Conservation (phyloP, 805 yeast species). For the Starmerella apicola region DNA sequence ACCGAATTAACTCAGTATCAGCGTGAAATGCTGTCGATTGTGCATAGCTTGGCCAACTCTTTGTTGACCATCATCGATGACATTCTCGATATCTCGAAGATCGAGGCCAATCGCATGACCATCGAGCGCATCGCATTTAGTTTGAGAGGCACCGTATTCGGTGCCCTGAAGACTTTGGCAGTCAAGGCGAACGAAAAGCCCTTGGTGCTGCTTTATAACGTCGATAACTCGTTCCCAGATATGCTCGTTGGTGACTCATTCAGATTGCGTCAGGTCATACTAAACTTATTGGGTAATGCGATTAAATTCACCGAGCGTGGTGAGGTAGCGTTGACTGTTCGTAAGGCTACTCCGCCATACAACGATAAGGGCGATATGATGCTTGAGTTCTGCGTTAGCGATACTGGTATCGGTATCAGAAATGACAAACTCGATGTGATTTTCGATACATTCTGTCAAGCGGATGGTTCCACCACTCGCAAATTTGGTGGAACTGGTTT, state of each 20-base stretch:
- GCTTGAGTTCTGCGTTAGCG: constrained; percentile 76
- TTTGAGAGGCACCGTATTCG: constrained; percentile 75
- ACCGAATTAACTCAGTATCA: constrained; percentile 85
- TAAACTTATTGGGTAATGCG: constrained; percentile 80
- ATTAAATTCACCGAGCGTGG: constrained; percentile 78
- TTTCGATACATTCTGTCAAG: constrained; percentile 84
- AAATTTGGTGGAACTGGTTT: constrained; percentile 90
- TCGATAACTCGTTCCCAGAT: constrained; percentile 80
- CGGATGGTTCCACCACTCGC: constrained; percentile 86
- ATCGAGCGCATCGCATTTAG: constrained; percentile 82
- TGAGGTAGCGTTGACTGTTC: constrained; percentile 63
- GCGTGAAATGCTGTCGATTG: constrained; percentile 82
- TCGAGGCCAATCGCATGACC: constrained; percentile 88
- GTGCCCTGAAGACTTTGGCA: constrained; percentile 78
- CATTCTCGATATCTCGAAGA: constrained; percentile 81
- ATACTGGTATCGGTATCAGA: constrained; percentile 83
- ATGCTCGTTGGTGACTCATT: constrained; percentile 79
- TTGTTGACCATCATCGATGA: constrained; percentile 79
- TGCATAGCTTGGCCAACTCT: constrained; percentile 76
- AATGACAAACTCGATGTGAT: constrained; percentile 73
- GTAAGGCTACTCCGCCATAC: constrained; percentile 36
- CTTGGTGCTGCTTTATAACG: constrained; percentile 63
- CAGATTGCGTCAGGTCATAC: constrained; percentile 73
- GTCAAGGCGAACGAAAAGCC: constrained; percentile 84
- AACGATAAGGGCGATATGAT: constrained; percentile 36